Percentiles rank a stretch among this genome's conserved stretches.
Conservation (phyloP, 2,329 filamentous ascomycete genomes). For the Juglanconis juglandina region DNA sequence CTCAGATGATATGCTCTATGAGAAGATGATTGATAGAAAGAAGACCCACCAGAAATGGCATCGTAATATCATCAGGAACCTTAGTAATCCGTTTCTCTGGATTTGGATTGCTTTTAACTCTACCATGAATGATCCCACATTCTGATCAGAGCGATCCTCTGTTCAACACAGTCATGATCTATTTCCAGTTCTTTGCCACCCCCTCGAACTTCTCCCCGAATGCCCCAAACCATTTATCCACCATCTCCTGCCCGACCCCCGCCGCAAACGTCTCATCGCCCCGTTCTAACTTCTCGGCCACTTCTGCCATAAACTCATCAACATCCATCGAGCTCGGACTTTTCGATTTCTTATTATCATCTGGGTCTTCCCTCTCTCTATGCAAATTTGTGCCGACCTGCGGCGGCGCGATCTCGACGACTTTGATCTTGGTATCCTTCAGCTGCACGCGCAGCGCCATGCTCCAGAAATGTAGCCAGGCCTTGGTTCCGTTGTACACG, state of each 20-base stretch:
- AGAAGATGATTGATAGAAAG: too few species aligned
- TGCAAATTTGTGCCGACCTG: conserved; percentile 54
- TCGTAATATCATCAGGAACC: too few species aligned
- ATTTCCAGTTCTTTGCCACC: conserved; percentile 16
- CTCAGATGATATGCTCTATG: too few species aligned
- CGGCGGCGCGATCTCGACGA: conserved; percentile 55
- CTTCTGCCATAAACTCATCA: conserved; percentile 52
- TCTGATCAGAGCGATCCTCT: too few species aligned
- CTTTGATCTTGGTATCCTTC: conserved; percentile 37
- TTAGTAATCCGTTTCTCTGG: too few species aligned
- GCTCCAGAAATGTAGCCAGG: conserved; percentile 54
- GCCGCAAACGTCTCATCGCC: conserved; percentile 48
- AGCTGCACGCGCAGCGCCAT: conserved; percentile 54
- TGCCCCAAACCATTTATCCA: conserved; percentile 16
- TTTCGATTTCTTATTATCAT: conserved; percentile 58
- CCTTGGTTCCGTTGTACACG: conserved; percentile 58
- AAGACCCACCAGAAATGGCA: too few species aligned
- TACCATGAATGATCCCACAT: too few species aligned
- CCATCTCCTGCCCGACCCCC: conserved; percentile 27
- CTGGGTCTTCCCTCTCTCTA: conserved; percentile 50
- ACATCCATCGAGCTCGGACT: conserved; percentile 43
- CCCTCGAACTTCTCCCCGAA: conserved; percentile 15
- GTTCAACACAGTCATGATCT: neutral
- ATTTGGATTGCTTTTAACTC: too few species aligned
- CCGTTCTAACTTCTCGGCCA: conserved; percentile 40